These are phyloP conservation scores for Fusarium sp. DNA, from an alignment of 2,329 filamentous ascomycete species.

Conservation along the genomic window DNA sequence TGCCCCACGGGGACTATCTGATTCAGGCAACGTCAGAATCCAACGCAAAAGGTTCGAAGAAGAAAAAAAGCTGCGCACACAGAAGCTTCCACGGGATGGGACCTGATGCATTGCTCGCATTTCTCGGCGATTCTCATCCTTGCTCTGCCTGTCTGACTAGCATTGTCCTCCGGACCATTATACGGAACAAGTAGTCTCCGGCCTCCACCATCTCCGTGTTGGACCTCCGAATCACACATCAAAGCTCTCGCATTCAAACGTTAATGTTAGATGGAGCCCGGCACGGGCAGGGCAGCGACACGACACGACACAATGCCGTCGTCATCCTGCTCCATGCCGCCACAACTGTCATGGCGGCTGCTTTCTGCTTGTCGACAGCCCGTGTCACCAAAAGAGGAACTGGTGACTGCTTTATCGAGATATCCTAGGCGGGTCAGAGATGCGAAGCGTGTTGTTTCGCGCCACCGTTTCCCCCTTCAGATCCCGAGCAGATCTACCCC, in stretches of 20 bases:
- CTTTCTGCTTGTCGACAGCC: not conserved
- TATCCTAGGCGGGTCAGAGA: constrained; percentile 20
- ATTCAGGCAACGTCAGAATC: constrained; percentile 19
- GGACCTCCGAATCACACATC: not conserved
- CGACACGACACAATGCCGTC: constrained; percentile 7
- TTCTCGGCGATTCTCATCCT: constrained; percentile 26
- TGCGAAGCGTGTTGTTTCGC: constrained; percentile 23
- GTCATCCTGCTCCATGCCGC: constrained; percentile 23
- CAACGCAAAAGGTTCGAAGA: not conserved
- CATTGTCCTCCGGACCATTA: constrained; percentile 27
- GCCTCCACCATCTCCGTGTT: constrained; percentile 24
- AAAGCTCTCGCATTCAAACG: constrained; percentile 1
- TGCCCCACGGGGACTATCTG: constrained; percentile 24
- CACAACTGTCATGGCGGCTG: constrained; percentile 37
- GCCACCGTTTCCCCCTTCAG: constrained; percentile 24
- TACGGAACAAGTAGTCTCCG: constrained; percentile 15
- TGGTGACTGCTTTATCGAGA: constrained; percentile 27
- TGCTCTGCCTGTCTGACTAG: constrained; percentile 26
- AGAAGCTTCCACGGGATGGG: constrained; percentile 14
- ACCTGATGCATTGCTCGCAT: constrained; percentile 15
- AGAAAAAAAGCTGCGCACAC: constrained; percentile 5
- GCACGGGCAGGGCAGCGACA: not conserved
- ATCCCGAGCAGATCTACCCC: constrained; percentile 30
- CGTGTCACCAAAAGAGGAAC: constrained; percentile 11
- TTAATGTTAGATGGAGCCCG: constrained; percentile 14